Base-by-base conservation (phyloP, 164 flowering plant genomes). In the Nymphaea colorata region DNA sequence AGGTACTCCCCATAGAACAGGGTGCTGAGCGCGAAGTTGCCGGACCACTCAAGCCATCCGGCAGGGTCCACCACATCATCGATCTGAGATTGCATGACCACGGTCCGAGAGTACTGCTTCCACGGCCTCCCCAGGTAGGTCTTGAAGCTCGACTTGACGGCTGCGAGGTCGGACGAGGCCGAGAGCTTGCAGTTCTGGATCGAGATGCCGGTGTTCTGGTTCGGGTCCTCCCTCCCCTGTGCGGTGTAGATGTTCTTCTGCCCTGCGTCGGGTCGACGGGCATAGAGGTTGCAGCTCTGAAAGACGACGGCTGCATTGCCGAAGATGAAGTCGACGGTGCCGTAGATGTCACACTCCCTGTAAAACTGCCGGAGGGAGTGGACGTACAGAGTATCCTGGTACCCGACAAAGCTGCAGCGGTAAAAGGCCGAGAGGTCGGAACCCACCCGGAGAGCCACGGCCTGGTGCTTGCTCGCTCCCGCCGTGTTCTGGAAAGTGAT, bases 41-140 rank as follows among this genome's bases (percentile, higher is more conserved):
- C 78, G 2, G 72, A 44, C 86, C 85, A 84, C 68, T 75, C 78
- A 15, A 74, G 7, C 86, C 86, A 85, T 0, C 88, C 86, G 60
- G 73, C 67, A 0, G 79, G 64, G 0, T 64, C 41, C 42, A 85
- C 76, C 1, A 65, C 42, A 17, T 77, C 84, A 17, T 81, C 85
- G 2, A 85, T 78, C 67, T 18, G 66, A 1, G 84, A 70, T 47
- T 78, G 66, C 83, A 85, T 81, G 64, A 85, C 73, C 10, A 82
- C 79, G 1, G 86, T 17, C 44, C 88, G 79, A 3, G 86, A 76
- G 53, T 82, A 84, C 59, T 67, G 25, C 51, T 76, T 82, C 85
- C 87, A 84, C 4, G 87, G 85, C 59, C 87, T 70, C 4, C 87
- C 87, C 1, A 84, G 72, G 61, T 77, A 84, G 2, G 86, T 74